Base-by-base conservation (phyloP, 2,329 filamentous ascomycete species). In the Cladosporium phlei region DNA sequence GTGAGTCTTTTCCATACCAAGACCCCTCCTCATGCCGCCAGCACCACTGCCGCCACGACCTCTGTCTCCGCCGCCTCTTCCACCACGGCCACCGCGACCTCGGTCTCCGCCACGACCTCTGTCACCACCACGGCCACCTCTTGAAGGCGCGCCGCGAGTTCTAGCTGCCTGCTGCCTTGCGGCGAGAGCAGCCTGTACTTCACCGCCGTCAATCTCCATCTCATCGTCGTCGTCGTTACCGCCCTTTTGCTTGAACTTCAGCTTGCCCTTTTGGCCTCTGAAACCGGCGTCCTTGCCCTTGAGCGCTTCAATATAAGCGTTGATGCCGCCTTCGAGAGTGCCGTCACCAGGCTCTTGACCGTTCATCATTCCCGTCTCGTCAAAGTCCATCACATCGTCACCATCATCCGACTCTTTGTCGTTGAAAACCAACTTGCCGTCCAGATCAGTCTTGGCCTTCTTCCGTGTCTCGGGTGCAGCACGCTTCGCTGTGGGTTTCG, bases 361-460 rank as follows among this genome's bases (percentile, higher is more conserved):
- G 37, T 57, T 48, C 7, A 58, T 20, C 52, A 59, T 55, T 17
- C 69, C 70, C 16, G 78, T 72, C 46, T 71, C 70, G 39, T 89
- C 84, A 57, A 87, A 68, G 24, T 79, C 77, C 56, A 77, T 78
- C 17, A 74, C 73, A 32, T 69, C 69, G 19, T 64, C 64, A 29
- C 67, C 62, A n/a, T 61, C 58, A 12, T 64, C 65, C 4, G 52
- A 54, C 14, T 61, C 60, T 10, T 76, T 73, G 16, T 70, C 72
- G 57, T 82, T 84, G 44, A 94, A 75, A 54, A 94, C 78, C 32
- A 94, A 77, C 69, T 90, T 93, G 52, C 88, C 88, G 62, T 94
- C 87, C 38, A 83, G 66, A 59, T 93, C 82, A 11, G 75, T 75
- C 72, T 80, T 86, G 44, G 82, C 82, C 66, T 83, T 86, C 32